These are phyloP conservation scores for Cordyceps cicadae DNA, from an alignment of 2,329 filamentous ascomycete species.

Conservation along the genomic window DNA sequence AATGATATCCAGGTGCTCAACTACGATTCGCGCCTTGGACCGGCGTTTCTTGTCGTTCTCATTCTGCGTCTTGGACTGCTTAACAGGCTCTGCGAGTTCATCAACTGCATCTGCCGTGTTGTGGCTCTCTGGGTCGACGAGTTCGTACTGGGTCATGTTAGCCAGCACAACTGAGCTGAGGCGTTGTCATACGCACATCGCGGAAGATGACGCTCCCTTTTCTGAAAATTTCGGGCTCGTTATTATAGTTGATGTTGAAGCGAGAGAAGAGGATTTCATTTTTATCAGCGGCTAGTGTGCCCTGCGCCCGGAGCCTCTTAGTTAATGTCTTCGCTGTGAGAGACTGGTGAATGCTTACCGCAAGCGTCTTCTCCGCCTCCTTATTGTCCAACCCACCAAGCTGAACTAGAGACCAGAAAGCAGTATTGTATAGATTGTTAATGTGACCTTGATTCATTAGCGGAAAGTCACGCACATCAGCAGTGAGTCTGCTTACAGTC, in stretches of 20 bases:
- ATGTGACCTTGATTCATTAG: conserved; percentile 63
- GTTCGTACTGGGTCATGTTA: conserved; percentile 51
- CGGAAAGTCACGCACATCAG: background rate
- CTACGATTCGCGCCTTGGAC: conserved; percentile 69
- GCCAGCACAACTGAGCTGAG: background rate
- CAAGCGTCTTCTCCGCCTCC: conserved; percentile 72
- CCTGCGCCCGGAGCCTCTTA: conserved; percentile 38
- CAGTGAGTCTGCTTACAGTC: conserved; percentile 59
- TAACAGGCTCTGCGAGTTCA: conserved; percentile 41
- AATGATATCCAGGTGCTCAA: conserved; percentile 89
- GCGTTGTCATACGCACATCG: conserved; percentile 47
- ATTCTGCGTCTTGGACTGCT: conserved; percentile 66
- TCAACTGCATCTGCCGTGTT: conserved; percentile 39
- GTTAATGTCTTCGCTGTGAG: background rate
- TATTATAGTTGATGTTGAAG: conserved; percentile 96
- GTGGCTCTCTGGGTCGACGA: conserved; percentile 51
- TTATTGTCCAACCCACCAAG: conserved; percentile 65
- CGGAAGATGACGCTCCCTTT: conserved; percentile 89
- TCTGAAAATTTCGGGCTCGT: conserved; percentile 83
- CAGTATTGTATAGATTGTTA: conserved; percentile 97
- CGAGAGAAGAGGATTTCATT: conserved; percentile 88
- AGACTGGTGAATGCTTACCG: conserved; percentile 40
- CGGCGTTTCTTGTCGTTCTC: conserved; percentile 78
- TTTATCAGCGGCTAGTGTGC: conserved; percentile 78
- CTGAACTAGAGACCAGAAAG: conserved; percentile 85